Evolutionary conservation across 192 early-diverging fungal genomes (phyloP).

Genomic region (Fimicolochytrium jonesii): DNA sequence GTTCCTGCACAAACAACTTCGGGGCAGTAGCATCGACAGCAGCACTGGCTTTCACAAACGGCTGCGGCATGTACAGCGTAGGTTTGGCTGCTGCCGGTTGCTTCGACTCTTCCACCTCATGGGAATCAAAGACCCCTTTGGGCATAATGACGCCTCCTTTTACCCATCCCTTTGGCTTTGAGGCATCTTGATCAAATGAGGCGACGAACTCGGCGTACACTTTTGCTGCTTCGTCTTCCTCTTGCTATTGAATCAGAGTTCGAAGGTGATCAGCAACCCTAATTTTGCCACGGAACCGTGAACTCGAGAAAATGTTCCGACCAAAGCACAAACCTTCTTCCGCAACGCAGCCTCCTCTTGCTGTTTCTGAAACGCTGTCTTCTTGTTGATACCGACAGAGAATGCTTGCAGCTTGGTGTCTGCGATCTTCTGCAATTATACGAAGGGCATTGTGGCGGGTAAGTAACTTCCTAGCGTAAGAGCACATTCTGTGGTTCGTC

Average conservation of each 20-base stretch:
- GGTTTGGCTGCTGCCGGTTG: slow-evolving; percentile 4
- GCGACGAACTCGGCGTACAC: slow-evolving; percentile 78
- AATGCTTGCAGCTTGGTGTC: slow-evolving; percentile 65
- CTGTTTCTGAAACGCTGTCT: slow-evolving; percentile 70
- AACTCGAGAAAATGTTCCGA: background rate
- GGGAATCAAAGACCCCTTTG: slow-evolving; percentile 12
- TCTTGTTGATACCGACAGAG: slow-evolving; percentile 63
- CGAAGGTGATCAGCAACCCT: background rate
- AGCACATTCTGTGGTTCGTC: too few relatives aligned
- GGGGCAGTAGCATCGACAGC: background rate
- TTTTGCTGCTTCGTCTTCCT: slow-evolving; percentile 71
- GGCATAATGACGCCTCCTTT: slow-evolving; percentile 35
- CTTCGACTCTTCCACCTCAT: slow-evolving; percentile 13
- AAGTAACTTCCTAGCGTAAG: background rate
- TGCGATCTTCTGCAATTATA: slow-evolving; percentile 35
- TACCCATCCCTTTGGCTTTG: slow-evolving; percentile 37
- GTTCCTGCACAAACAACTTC: too few relatives aligned
- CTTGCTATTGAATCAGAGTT: slow-evolving; percentile 32
- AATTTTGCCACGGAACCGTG: background rate
- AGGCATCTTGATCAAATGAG: slow-evolving; percentile 64
- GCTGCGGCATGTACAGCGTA: slow-evolving; percentile 27
- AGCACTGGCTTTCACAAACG: slow-evolving; percentile 19
- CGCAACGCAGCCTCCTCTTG: slow-evolving; percentile 70
- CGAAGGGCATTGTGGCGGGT: background rate
- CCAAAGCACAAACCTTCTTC: slow-evolving; percentile 55